Percentiles rank a stretch among this genome's conserved stretches.
Conservation (phyloP, 106 monocot genomes). For the Dioscorea alata region DNA sequence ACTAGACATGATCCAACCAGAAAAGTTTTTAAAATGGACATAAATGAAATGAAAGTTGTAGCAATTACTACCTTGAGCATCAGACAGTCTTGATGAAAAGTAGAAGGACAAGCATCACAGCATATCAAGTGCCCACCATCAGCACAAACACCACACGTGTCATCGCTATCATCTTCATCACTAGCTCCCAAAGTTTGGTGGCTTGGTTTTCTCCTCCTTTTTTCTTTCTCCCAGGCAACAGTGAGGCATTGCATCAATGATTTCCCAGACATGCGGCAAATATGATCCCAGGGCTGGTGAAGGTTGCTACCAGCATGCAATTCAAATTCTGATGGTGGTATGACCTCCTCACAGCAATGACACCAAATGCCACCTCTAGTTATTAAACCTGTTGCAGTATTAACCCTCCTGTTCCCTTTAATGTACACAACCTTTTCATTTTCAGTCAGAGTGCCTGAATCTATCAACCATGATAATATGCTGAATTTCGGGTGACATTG, state of each 20-base stretch:
- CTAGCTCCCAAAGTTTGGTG: slow-evolving; percentile 15
- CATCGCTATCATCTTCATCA: slow-evolving; percentile 58
- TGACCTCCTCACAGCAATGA: slow-evolving; percentile 38
- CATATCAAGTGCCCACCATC: slow-evolving; percentile 70
- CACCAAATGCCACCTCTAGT: slow-evolving; percentile 39
- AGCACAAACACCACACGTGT: slow-evolving; percentile 72
- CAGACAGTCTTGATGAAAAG: slow-evolving; percentile 72
- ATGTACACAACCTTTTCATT: slow-evolving; percentile 39
- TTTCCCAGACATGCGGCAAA: slow-evolving; percentile 51
- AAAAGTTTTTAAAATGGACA: no score
- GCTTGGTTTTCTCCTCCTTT: slow-evolving; percentile 16
- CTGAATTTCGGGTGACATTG: slow-evolving; percentile 20
- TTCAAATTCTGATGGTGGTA: slow-evolving; percentile 37
- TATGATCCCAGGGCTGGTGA: slow-evolving; percentile 39
- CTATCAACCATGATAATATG: slow-evolving; percentile 63
- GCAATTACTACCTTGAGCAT: slow-evolving; percentile 39
- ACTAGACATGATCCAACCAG: no score
- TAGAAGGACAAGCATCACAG: slow-evolving; percentile 71
- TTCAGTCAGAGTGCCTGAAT: slow-evolving; percentile 39
- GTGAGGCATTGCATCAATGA: slow-evolving; percentile 37
- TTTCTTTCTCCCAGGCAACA: slow-evolving; percentile 52
- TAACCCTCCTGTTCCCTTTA: slow-evolving; percentile 14
- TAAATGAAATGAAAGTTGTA: no score
- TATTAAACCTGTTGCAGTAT: slow-evolving; percentile 21
- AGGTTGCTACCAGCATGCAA: slow-evolving; percentile 39